Base-by-base conservation (phyloP, 345 rosid genomes). In the Populus alba region DNA sequence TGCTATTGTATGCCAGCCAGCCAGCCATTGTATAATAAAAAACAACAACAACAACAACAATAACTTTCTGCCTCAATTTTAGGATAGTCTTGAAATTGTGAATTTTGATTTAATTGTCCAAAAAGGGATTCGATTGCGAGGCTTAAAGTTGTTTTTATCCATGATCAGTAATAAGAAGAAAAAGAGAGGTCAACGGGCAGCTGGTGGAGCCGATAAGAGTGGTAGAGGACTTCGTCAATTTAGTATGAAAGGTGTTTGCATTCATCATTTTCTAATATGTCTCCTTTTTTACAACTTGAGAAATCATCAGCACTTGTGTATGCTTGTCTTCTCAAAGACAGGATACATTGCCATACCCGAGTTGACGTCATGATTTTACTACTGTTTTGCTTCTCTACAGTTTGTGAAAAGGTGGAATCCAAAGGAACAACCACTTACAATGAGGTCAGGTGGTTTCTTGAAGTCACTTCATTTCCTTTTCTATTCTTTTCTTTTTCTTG, bases 221-320 rank as follows among this genome's bases (percentile, higher is more conserved):
- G 98, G 98, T 16, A 90, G 98, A 91, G 99, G 99, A 62, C 94
- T 97, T 49, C 99, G 99, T 39, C 99, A 97, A 71, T 97, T 97
- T 85, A 97, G 99, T 88, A 90, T 97, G 98, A 94, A 94, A 94
- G 99, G 99, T 97, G 62, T 57, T 74, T 75, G 45, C 53, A n/a
- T 57, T 66, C 38, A 35, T 81, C 66, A 35, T 17, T 41, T 66
- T 49, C 63, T 53, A 53, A 2, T 53, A 31, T 70, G 17, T 71
- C 29, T 35, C 15, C 3, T 49, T 6, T 71, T 49, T 53, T 22
- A 62, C 27, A 7, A 61, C 70, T 6, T 39, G 12, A 68, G 1
- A 22, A 17, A 39, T 8, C n/a, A 38, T 20, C 3, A 39, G 49
- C 2, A 41, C 23, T 37, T 69, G 23, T 11, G 23, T 69, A 22